Conservation (phyloP, 108 stramenopile species). For the Skeletonema marinoi region DNA sequence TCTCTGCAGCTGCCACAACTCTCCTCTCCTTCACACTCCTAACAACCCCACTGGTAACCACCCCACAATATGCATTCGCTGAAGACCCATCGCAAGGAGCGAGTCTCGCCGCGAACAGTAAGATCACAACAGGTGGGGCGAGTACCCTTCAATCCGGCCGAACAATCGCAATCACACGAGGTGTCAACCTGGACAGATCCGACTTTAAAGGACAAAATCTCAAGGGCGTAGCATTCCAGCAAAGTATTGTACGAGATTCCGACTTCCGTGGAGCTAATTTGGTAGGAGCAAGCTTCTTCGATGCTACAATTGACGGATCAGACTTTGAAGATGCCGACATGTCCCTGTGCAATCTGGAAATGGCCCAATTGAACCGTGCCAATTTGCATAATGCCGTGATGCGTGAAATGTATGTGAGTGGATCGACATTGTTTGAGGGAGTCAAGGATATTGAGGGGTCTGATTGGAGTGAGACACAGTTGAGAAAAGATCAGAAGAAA, state of each 20-base stretch:
- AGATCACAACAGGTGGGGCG: slow-evolving; percentile 87
- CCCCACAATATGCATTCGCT: slow-evolving; percentile 7
- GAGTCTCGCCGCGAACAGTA: slow-evolving; percentile 62
- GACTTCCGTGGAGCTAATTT: slow-evolving; percentile 86
- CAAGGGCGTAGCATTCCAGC: slow-evolving; percentile 95
- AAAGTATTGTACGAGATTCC: slow-evolving; percentile 87
- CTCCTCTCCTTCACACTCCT: background rate
- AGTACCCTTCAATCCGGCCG: slow-evolving; percentile 85
- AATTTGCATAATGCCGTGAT: slow-evolving; percentile 84
- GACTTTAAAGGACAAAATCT: slow-evolving; percentile 84
- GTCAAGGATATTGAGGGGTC: slow-evolving; percentile 77
- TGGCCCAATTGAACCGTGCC: slow-evolving; percentile 86
- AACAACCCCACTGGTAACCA: background rate
- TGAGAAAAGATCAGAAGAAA: slow-evolving; percentile 92
- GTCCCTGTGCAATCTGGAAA: slow-evolving; percentile 80
- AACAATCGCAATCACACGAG: slow-evolving; percentile 93
- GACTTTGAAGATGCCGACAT: slow-evolving; percentile 89
- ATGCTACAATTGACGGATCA: slow-evolving; percentile 90
- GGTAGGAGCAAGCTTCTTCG: slow-evolving; percentile 89
- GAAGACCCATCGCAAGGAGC: slow-evolving; percentile 55
- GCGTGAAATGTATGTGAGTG: slow-evolving; percentile 90
- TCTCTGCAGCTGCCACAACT: background rate
- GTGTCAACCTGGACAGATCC: slow-evolving; percentile 87
- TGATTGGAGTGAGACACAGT: slow-evolving; percentile 76
- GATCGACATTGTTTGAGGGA: slow-evolving; percentile 89